A percentile compares a stretch with the other conserved stretches of the same genome.
phyloP scores from a whole-genome alignment of 306 rosid genomes.

The Inga leiocalycina region DNA sequence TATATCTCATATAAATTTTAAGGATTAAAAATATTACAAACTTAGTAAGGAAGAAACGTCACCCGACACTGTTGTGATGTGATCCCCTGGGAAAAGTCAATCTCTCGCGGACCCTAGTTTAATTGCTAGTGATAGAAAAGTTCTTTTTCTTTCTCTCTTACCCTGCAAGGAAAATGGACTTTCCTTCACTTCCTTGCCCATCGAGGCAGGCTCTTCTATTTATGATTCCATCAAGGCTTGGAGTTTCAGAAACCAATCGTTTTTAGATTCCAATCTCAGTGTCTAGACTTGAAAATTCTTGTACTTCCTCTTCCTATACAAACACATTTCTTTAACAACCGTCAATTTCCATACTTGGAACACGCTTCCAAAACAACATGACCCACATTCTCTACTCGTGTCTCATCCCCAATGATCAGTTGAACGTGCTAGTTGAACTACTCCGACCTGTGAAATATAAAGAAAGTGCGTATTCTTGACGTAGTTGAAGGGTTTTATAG shows the following conservation, averaged over 20 bases:
- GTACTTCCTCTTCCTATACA: background rate
- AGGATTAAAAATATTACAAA: too few relatives aligned
- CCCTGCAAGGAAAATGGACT: background rate
- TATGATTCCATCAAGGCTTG: background rate
- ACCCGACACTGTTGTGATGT: too few relatives aligned
- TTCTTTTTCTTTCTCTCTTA: background rate
- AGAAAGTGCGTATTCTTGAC: background rate
- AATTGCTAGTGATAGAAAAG: background rate
- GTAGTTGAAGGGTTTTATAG: background rate
- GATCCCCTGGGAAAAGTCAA: background rate
- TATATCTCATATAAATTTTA: too few relatives aligned
- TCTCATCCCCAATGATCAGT: background rate
- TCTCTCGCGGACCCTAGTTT: background rate
- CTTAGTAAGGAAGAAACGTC: too few relatives aligned
- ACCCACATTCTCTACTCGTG: constrained; percentile 4
- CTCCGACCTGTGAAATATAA: background rate
- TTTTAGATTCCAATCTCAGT: background rate
- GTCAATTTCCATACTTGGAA: constrained; percentile 15
- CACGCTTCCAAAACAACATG: background rate
- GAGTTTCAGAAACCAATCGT: background rate
- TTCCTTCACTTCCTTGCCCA: background rate
- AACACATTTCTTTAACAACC: constrained; percentile 36
- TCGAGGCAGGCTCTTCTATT: background rate
- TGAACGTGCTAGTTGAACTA: background rate
- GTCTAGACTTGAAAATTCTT: constrained; percentile 38